Base-by-base conservation (phyloP, 768 basidiomycete species). In the Cyclocybe cylindracea region DNA sequence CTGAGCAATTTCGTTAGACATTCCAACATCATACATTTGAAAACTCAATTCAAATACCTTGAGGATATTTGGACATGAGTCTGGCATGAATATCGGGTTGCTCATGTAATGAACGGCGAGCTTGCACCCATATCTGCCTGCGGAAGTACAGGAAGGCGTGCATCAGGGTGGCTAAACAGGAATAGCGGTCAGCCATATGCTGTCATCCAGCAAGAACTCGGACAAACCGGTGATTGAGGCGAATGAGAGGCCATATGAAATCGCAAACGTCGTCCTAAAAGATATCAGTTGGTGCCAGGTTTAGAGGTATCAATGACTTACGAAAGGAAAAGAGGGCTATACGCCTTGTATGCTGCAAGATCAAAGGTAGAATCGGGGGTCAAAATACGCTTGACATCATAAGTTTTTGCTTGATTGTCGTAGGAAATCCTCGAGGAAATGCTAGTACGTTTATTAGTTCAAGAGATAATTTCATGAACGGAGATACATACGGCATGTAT, bases 51-150 rank as follows among this genome's bases (percentile, higher is more conserved):
- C 7, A 34, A 9, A 11, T 44, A 63, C 62, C 62, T 63, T 85
- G 86, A 2, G 71, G 75, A 64, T 93, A 93, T 49, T 70, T 67
- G 5, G 77, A 75, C 91, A 93, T 93, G 39, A 92, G 73, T 3
- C 89, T 78, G 4, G 87, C 87, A 60, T 93, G 90, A 50, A 92
- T 82, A 68, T 93, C 90, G 2, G 87, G 84, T 58, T 91, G 87
- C 58, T 91, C 91, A 38, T 77, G 68, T 62, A 90, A 73, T 7
- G 88, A 78, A 50, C 86, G 81, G 44, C 83, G 82, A 33, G 83
- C 71, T 63, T 89, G 87, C 0, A 66, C 66, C 82, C 80, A 85
- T 44, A 91, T 87, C 57, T 88, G 86, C 63, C 87, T 85, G 54
- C 88, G 79, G 75, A 83, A 88, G 67, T 80, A 89, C 31, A 91